Conservation (phyloP, 768 basidiomycete genomes). For the Thelephora ganbajun region DNA sequence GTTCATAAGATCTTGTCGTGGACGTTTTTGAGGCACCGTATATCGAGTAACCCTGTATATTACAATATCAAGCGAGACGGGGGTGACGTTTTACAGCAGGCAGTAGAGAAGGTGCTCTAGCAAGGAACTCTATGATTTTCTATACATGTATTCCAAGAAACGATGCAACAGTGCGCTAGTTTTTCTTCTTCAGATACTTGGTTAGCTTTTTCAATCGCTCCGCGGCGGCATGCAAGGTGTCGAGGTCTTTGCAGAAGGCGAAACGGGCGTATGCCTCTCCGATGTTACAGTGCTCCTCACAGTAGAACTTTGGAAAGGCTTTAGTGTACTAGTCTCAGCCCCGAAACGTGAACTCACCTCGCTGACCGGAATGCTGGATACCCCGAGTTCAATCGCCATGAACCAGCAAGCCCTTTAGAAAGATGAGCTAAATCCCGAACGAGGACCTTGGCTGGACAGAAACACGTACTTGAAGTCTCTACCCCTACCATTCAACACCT, state of each 20-base stretch:
- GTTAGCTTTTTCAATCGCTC: conserved; percentile 66
- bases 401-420: conserved; percentile 78
- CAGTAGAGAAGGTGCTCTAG: conserved; percentile 40
- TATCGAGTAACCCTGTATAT: conserved; percentile 71
- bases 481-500: conserved; percentile 61
- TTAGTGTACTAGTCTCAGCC: neutral
- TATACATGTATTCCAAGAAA: neutral
- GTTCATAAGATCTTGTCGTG: conserved; percentile 61
- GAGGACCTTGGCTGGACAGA: too few relatives aligned
- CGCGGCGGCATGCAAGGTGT: conserved; percentile 70
- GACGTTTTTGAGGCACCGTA: conserved; percentile 63
- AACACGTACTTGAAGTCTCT: conserved; percentile 65
- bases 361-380: conserved; percentile 90
- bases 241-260: conserved; percentile 91
- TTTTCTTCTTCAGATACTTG: conserved; percentile 35
- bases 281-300: conserved; percentile 69
- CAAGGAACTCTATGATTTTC: neutral
- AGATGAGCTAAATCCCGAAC: conserved; percentile 6
- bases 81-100: conserved; percentile 46
- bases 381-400: conserved; percentile 79
- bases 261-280: conserved; percentile 84
- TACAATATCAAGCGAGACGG: conserved; percentile 44
- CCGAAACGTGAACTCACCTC: conserved; percentile 40
- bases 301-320: conserved; percentile 61
- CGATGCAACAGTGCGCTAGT: conserved; percentile 3